A percentile compares a stretch with the other conserved stretches of the same genome.
phyloP scores from a whole-genome alignment of 177 flowering plant species.

The Tripterygium wilfordii region DNA sequence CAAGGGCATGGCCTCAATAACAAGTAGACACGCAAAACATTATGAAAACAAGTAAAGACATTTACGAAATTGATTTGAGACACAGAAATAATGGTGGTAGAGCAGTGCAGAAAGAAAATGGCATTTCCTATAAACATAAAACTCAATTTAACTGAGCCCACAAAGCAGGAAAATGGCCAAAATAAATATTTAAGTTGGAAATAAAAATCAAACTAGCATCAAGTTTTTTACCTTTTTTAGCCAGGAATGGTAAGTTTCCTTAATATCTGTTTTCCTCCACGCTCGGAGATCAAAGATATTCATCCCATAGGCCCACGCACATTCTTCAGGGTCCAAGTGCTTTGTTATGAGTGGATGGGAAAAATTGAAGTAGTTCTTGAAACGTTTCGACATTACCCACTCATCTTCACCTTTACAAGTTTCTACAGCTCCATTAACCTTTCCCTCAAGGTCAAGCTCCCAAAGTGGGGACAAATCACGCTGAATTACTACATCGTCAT shows the following conservation, averaged over 20 bases:
- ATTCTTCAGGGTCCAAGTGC: slow-evolving; percentile 68
- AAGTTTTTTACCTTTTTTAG: slow-evolving; percentile 83
- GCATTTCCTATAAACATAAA: too few species aligned
- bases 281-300: slow-evolving; percentile 75
- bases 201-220: neutral
- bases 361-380: slow-evolving; percentile 81
- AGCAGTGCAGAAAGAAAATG: too few species aligned
- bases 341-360: slow-evolving; percentile 75
- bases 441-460: slow-evolving; percentile 69
- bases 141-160: too few species aligned
- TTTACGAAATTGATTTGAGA: too few species aligned
- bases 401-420: slow-evolving; percentile 77
- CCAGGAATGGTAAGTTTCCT: slow-evolving; percentile 79
- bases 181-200: neutral
- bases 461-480: slow-evolving; percentile 63
- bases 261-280: slow-evolving; percentile 74
- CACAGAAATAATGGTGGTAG: too few species aligned
- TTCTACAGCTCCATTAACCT: slow-evolving; percentile 86
- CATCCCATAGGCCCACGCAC: slow-evolving; percentile 97
- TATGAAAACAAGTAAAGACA: too few species aligned
- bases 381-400: slow-evolving; percentile 79
- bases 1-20: too few species aligned
- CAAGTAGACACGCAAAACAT: too few species aligned
- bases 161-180: too few species aligned
- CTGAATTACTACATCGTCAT: slow-evolving; percentile 78